These are phyloP conservation scores for Venturia pyrina DNA, from an alignment of 2,329 filamentous ascomycete genomes.

Conservation along the genomic window DNA sequence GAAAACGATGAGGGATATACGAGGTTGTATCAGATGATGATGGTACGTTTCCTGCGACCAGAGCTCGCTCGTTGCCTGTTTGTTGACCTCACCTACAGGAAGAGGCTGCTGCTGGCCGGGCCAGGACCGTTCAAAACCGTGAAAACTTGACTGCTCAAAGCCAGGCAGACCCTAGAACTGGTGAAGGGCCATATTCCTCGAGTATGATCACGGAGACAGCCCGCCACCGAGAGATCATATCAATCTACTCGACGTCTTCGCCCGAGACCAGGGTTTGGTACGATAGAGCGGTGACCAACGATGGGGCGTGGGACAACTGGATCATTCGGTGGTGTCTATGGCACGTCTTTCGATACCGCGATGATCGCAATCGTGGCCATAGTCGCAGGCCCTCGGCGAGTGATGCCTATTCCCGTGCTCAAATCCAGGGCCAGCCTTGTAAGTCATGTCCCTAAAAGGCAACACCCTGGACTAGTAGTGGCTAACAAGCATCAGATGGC, in stretches of 20 bases:
- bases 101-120: constrained; percentile 32
- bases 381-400: not conserved
- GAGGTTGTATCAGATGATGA: constrained; percentile 33
- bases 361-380: constrained; percentile 27
- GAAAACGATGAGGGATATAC: constrained; percentile 27
- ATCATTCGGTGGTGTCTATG: constrained; percentile 42
- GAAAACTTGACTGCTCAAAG: constrained; percentile 30
- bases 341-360: constrained; percentile 40
- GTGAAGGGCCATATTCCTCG: constrained; percentile 33
- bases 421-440: not conserved
- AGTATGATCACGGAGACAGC: constrained; percentile 39
- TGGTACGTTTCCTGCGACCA: constrained; percentile 23
- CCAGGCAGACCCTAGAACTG: constrained; percentile 20
- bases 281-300: constrained; percentile 30
- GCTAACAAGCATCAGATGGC: not conserved
- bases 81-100: constrained; percentile 22
- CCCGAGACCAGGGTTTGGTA: constrained; percentile 31
- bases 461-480: not conserved
- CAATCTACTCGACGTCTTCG: constrained; percentile 31
- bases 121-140: constrained; percentile 30
- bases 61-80: not conserved
- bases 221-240: constrained; percentile 34
- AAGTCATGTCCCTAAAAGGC: not conserved
- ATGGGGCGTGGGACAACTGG: constrained; percentile 38
- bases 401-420: not conserved